Base-by-base conservation (phyloP, 2,329 filamentous ascomycete genomes). In the Neospermospora avenae region DNA sequence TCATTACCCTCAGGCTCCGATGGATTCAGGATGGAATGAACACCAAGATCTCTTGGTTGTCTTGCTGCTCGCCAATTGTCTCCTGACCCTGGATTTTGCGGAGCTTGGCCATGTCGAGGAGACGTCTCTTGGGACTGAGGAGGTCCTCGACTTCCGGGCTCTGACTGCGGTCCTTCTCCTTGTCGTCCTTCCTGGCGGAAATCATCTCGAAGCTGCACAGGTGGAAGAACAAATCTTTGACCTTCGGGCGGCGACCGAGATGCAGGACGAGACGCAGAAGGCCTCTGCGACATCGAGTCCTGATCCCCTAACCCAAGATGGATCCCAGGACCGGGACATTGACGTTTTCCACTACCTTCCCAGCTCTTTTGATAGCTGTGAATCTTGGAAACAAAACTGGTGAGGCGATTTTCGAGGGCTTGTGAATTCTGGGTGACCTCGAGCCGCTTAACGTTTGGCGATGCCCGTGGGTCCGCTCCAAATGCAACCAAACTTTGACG, bases 281-380 rank as follows among this genome's bases (percentile, higher is more conserved):
- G 80, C 77, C 79, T 81, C 78, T 84, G 82, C 77, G 83, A 85
- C 84, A 87, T 87, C 78, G 82, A 81, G 78, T 77, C 77, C 80
- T 79, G 79, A 76, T 83, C 81, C 78, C 82, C 81, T 79, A 75
- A 77, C 74, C 76, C 74, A 75, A 75, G 76, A 72, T 76, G 75
- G 76, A 76, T 78, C 74, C 74, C 75, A 76, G 75, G 77, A 77
- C 77, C 78, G 74, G 78, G 75, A 81, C 84, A 86, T 86, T 79
- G 83, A 84, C 78, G 68, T 70, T 70, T 68, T 60, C 67, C 70
- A 68, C 69, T 71, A 54, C 63, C 70, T 64, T 73, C 69, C 70
- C 70, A 71, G 68, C 66, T 71, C 66, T 72, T 66, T 65, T 72
- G 71, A 60, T 69, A 72, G 66, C 70, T 68, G 45, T 70, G 69